Base-by-base conservation (phyloP, 2,329 filamentous ascomycete species). In the Fusarium veterinarium region DNA sequence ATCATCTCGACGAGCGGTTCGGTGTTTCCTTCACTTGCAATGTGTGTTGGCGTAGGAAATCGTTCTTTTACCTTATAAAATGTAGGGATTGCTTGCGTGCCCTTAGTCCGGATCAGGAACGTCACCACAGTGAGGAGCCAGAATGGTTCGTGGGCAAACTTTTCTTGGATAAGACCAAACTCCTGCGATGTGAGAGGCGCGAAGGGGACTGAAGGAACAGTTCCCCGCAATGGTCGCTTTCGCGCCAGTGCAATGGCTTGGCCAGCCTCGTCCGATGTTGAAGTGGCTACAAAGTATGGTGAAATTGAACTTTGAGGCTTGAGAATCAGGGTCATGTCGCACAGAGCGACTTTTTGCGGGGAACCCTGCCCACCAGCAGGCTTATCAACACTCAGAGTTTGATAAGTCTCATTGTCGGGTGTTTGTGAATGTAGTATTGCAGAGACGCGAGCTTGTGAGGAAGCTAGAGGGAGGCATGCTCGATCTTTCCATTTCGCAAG, bases 151-250 rank as follows among this genome's bases (percentile, higher is more conserved):
- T 88, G 81, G 4, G 91, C 90, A 20, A 97, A 88, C 71, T 91
- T 88, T 79, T 97, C 95, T 79, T 98, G 95, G 41, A 97, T 90
- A 4, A 98, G 87, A 1, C 95, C 95, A 78, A 97, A 97, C 10
- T 78, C 80, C 0, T 85, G 78, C 0, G 88, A 85, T 12, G 87
- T 86, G 38, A 95, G 88, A 0, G 91, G 88, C 1, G 94, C 93
- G 72, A 95, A 93, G 5, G 89, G 88, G 17, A 91, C 84, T 30
- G 84, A 83, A 0, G 90, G 89, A 13, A 91, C 78, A 5, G 81
- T 85, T 13, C 85, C 85, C 14, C 83, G 80, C 5, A 80, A 80
- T 5, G 84, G 82, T 12, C 83, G 80, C 35, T 79, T 82, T 31
- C 58, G 65, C 12, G 25, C 46, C 11, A 64, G 46, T 25, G 69